These are phyloP conservation scores for Dunaliella primolecta DNA, from an alignment of 139 green algal genomes.

Conservation along the genomic window DNA sequence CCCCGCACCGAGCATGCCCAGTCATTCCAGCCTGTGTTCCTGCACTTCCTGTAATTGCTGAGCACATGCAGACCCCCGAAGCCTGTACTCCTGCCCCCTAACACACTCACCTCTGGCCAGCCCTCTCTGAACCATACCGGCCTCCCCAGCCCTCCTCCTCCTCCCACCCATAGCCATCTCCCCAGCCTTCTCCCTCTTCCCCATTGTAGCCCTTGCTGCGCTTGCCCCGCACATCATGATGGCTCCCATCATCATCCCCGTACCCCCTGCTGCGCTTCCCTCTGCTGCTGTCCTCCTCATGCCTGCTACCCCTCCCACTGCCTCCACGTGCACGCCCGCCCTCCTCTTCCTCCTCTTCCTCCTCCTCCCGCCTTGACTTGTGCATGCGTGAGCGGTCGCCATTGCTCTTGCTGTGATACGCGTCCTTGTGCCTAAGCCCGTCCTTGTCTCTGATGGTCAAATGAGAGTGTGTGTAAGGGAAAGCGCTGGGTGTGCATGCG, in stretches of 20 bases:
- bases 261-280: not conserved
- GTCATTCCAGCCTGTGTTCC: no score
- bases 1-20: no score
- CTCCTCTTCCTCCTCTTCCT: not conserved
- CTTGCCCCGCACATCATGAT: not conserved
- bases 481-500: no score
- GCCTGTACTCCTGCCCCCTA: no score
- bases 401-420: not conserved
- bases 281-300: not conserved
- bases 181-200: not conserved
- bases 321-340: not conserved
- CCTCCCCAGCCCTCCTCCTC: not conserved
- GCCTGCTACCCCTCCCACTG: not conserved
- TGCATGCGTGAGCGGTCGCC: not conserved
- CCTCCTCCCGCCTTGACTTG: not conserved
- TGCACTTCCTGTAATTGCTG: no score
- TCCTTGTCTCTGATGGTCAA: not conserved
- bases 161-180: not conserved
- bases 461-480: no score
- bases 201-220: not conserved
- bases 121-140: no score
- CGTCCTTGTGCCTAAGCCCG: not conserved
- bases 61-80: no score
- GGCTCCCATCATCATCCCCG: not conserved
- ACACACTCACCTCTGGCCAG: no score